phyloP scores from a whole-genome alignment of 1,139 yeast species.

The Suhomyces bribrorum region DNA sequence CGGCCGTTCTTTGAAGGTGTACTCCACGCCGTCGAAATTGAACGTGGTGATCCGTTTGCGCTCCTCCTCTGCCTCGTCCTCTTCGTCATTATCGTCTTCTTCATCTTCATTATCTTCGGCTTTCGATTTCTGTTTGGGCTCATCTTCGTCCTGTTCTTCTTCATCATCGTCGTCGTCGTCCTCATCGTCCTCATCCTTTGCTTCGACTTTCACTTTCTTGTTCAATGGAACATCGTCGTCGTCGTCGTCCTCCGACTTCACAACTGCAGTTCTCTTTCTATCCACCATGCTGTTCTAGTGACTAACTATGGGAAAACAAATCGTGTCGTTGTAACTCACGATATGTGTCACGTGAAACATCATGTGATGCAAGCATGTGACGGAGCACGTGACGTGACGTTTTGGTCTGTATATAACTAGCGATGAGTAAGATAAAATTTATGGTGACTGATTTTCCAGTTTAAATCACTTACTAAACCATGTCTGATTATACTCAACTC shows the following conservation, averaged over 20 bases:
- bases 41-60: constrained; percentile 46
- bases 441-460: not conserved
- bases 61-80: constrained; percentile 55
- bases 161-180: constrained; percentile 17
- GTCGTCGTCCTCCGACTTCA: constrained; percentile 25
- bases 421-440: constrained; percentile 6
- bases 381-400: constrained; percentile 1
- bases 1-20: constrained; percentile 87
- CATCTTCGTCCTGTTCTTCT: constrained; percentile 15
- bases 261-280: constrained; percentile 29
- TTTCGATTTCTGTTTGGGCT: constrained; percentile 11
- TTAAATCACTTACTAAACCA: constrained; percentile 15
- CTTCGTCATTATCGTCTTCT: constrained; percentile 47
- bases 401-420: not conserved
- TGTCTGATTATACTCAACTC: constrained; percentile 56
- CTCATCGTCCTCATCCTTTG: constrained; percentile 18
- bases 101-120: constrained; percentile 17
- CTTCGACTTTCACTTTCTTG: constrained; percentile 29
- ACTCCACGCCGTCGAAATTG: constrained; percentile 71
- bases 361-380: constrained; percentile 1
- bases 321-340: too few relatives aligned
- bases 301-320: too few relatives aligned
- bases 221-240: constrained; percentile 38
- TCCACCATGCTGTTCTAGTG: constrained; percentile 28
- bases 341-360: too few relatives aligned